Evolutionary conservation across 805 yeast species (phyloP).

Genomic region (Candida orba): DNA sequence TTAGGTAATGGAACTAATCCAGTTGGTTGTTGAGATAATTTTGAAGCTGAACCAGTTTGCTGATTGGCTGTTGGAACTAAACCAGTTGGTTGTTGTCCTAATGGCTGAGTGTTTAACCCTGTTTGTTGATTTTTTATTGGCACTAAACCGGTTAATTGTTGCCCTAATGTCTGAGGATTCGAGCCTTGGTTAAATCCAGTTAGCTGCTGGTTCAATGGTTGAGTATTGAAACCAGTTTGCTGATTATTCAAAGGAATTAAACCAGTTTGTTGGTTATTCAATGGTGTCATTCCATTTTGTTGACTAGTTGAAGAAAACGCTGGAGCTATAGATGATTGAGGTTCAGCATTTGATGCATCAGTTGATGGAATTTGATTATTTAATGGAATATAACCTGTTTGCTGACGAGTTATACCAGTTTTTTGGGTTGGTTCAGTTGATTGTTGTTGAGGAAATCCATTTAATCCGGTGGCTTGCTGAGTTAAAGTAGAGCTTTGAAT

Average conservation of each 20-base stretch:
- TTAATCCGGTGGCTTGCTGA: background rate
- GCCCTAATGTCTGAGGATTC: background rate
- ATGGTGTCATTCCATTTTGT: background rate
- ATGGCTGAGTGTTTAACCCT: background rate
- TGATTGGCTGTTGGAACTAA: constrained; percentile 7
- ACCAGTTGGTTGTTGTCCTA: constrained; percentile 27
- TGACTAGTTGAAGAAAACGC: no score
- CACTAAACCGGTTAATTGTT: background rate
- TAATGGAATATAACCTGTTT: background rate
- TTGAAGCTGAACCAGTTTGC: constrained; percentile 9
- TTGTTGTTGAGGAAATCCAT: constrained; percentile 6
- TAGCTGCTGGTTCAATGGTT: background rate
- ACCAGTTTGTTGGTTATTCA: constrained; percentile 14
- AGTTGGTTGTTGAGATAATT: background rate
- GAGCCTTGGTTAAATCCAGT: background rate
- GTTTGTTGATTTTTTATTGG: no score
- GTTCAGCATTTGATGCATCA: no score
- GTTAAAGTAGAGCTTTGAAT: no score
- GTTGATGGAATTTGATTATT: no score
- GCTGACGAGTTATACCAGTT: background rate
- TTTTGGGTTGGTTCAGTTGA: background rate
- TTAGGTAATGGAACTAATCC: constrained; percentile 29
- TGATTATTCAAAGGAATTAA: constrained; percentile 24
- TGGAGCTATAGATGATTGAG: no score
- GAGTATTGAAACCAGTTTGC: background rate